phyloP scores from a whole-genome alignment of 2,329 filamentous ascomycete genomes.

The Cytospora piceicola region DNA sequence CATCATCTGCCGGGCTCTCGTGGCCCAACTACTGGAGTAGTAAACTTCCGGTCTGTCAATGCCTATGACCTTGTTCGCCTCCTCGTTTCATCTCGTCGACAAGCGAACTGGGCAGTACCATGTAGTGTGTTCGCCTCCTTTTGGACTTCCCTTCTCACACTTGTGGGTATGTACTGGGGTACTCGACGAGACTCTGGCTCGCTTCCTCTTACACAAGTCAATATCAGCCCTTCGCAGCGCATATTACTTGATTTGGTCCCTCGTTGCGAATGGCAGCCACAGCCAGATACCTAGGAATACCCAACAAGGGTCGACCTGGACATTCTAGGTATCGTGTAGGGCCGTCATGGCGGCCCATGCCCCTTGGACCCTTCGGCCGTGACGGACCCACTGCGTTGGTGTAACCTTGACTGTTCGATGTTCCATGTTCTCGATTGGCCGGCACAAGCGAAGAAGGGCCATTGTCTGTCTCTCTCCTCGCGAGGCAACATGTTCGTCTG shows the following conservation, averaged over 20 bases:
- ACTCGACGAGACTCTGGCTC: neutral
- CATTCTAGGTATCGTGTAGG: neutral
- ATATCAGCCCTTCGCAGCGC: neutral
- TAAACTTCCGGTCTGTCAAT: neutral
- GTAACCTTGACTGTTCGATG: conserved; percentile 5
- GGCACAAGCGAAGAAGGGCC: conserved; percentile 15
- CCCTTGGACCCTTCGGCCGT: neutral
- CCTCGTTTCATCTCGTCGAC: conserved; percentile 17
- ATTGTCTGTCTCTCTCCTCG: neutral
- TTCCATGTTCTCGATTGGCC: conserved; percentile 8
- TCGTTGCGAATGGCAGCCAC: conserved; percentile 1
- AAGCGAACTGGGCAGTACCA: conserved; percentile 13
- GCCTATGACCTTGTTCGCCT: neutral
- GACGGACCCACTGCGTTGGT: conserved; percentile 9
- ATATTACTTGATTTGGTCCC: neutral
- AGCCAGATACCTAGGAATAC: neutral
- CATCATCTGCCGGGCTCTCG: conserved; percentile 5
- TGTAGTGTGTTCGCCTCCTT: neutral
- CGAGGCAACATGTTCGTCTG: neutral
- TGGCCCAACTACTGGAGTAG: neutral
- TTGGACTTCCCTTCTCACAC: neutral
- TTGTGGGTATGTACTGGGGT: neutral
- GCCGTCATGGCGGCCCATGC: neutral
- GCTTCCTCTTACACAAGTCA: neutral
- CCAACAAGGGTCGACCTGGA: neutral